Base-by-base conservation (phyloP, 2,329 filamentous ascomycete species). In the Aspergillus bombycis region DNA sequence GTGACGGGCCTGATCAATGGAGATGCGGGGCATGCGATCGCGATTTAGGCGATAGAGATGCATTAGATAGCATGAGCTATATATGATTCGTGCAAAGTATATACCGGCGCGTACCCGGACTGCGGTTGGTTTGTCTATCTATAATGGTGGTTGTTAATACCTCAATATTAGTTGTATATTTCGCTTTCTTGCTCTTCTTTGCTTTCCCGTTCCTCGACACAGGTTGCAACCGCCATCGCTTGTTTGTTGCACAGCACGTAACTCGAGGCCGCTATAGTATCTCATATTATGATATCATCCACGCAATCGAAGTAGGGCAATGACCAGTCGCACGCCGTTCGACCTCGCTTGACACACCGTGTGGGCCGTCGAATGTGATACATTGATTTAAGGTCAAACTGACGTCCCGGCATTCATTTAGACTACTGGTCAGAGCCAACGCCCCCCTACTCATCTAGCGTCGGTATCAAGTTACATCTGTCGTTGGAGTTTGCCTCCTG, bases 1-100 rank as follows among this genome's bases (percentile, higher is more conserved):
- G 60, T 41, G 45, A 38, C 36, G 45, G 57, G 32, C 26, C 11
- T 54, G 16, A 57, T 57, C 34, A 66, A 69, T 54, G 62, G 64
- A 23, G 50, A 53, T 50, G 58, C 48, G 34, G 57, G 60, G 63
- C 54, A 57, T 21, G n/a, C 50, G 21, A 28, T 61, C 52, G 43
- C 48, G 43, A 46, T 28, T 32, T 55, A 41, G 46, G 26, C 26
- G 52, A 55, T 54, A 36, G 30, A 54, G 52, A 23, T 23, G 1
- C 30, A 36, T 38, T 38, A 36, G 21, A 55, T 28, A 38, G 52
- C 32, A 38, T 34, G 28, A 6, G 19, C 9, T 43, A 28, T 43
- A 28, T 28, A 11, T 58, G 56, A 32, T 32, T 52, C 48, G 48
- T 32, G 48, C 48, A n/a, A 28, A 48, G 21, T 52, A 45, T 50